A percentile compares a stretch with the other conserved stretches of the same genome.
Evolutionary conservation across 208 protist species (phyloP).

Genomic region (Crithidia bombi): DNA sequence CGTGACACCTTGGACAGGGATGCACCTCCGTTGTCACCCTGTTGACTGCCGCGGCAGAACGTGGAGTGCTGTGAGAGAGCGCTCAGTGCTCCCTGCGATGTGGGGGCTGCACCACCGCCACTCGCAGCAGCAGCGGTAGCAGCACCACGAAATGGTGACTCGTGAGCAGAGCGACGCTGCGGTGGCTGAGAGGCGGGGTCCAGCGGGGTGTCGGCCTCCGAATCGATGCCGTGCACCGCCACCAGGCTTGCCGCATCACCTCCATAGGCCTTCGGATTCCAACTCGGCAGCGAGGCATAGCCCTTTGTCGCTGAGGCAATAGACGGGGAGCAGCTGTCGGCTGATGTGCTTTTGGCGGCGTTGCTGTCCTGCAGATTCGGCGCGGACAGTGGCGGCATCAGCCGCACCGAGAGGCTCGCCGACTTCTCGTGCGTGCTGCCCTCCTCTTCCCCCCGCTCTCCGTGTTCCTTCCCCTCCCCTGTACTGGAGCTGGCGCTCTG

Average conservation of each 20-base stretch:
- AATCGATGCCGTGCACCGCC: constrained; percentile 25
- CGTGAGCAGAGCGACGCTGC: neutral
- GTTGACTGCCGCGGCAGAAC: constrained; percentile 5
- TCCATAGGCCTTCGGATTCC: constrained; percentile 34
- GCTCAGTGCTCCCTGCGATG: neutral
- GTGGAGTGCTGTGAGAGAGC: constrained; percentile 6
- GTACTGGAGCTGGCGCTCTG: constrained; percentile 9
- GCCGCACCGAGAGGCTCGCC: neutral
- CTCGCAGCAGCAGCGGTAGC: neutral
- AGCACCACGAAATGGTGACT: neutral
- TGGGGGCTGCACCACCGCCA: neutral
- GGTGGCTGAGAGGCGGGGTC: neutral
- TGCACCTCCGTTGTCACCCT: neutral
- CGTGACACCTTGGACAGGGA: neutral
- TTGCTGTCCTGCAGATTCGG: constrained; percentile 8
- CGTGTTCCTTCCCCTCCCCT: no score
- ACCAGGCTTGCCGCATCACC: constrained; percentile 29
- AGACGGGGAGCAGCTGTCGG: neutral
- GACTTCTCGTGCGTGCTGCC: neutral
- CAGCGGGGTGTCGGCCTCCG: constrained; percentile 3
- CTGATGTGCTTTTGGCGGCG: neutral
- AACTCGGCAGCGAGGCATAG: constrained; percentile 26
- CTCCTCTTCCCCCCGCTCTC: neutral
- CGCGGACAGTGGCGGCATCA: constrained; percentile 5
- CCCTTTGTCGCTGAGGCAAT: constrained; percentile 12